Percentiles rank a stretch among this genome's conserved stretches.
Evolutionary conservation across 139 green algal species (phyloP).

Genomic region (Marvania coccoides): DNA sequence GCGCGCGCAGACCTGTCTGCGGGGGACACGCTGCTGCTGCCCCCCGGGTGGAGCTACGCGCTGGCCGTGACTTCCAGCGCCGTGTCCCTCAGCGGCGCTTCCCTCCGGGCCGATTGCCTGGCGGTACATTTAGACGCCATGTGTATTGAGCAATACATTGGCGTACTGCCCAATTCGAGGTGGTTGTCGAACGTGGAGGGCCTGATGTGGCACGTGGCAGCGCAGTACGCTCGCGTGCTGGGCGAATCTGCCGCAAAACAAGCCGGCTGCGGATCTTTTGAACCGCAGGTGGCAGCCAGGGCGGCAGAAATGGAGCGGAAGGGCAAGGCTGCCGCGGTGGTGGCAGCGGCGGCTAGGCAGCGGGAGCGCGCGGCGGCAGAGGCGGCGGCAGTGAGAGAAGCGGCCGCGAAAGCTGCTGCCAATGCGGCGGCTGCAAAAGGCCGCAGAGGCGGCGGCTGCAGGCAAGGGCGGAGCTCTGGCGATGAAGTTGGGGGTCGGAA

Average conservation of each 20-base stretch:
- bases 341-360: background rate
- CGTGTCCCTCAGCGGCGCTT: conserved; percentile 7
- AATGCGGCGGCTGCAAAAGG: background rate
- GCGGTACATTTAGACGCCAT: conserved; percentile 12
- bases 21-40: conserved; percentile 19
- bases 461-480: too few species aligned
- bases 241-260: background rate
- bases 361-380: background rate
- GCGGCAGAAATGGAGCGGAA: background rate
- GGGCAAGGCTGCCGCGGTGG: background rate
- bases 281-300: background rate
- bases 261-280: background rate
- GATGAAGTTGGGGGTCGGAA: background rate
- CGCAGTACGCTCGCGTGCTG: background rate
- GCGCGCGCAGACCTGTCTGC: conserved; percentile 1
- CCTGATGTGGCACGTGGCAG: conserved; percentile 15
- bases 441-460: background rate
- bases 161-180: background rate
- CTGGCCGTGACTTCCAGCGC: background rate
- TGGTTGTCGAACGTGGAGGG: conserved; percentile 13
- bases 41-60: conserved; percentile 5
- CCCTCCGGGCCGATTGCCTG: conserved; percentile 7
- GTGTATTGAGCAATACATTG: conserved; percentile 13
- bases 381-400: background rate
- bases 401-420: background rate